phyloP scores from a whole-genome alignment of 768 basidiomycete species.

The Kwoniella mangroviensis region DNA sequence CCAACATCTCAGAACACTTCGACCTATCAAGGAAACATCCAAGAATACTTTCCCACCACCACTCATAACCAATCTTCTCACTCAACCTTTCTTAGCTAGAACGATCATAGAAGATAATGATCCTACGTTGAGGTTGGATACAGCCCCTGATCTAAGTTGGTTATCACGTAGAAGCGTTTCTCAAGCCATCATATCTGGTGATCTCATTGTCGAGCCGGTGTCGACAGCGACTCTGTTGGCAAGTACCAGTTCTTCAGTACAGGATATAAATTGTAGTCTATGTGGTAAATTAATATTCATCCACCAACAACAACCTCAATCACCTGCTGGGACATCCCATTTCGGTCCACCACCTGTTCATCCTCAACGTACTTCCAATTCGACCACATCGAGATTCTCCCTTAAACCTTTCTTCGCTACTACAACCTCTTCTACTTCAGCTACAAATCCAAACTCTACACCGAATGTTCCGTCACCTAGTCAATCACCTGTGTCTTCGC shows the following conservation, averaged over 20 bases:
- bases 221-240: constrained; percentile 67
- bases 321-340: constrained; percentile 33
- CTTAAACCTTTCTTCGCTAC: constrained; percentile 58
- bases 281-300: constrained; percentile 67
- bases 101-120: constrained; percentile 85
- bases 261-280: constrained; percentile 74
- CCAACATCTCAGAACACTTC: constrained; percentile 73
- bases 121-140: constrained; percentile 86
- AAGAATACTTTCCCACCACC: constrained; percentile 63
- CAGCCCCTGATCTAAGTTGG: constrained; percentile 94
- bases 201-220: constrained; percentile 86
- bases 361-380: constrained; percentile 61
- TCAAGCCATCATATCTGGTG: constrained; percentile 81
- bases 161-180: constrained; percentile 83
- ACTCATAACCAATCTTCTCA: constrained; percentile 71
- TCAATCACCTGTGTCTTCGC: constrained; percentile 42
- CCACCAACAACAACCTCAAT: constrained; percentile 19
- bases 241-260: constrained; percentile 61
- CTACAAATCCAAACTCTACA: constrained; percentile 38
- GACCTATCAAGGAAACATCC: constrained; percentile 63
- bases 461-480: constrained; percentile 32
- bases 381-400: constrained; percentile 57
- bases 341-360: constrained; percentile 62
- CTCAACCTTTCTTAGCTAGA: constrained; percentile 76
- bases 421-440: constrained; percentile 38